phyloP scores from a whole-genome alignment of 257 asterid species.

The Solanum tacnaense region DNA sequence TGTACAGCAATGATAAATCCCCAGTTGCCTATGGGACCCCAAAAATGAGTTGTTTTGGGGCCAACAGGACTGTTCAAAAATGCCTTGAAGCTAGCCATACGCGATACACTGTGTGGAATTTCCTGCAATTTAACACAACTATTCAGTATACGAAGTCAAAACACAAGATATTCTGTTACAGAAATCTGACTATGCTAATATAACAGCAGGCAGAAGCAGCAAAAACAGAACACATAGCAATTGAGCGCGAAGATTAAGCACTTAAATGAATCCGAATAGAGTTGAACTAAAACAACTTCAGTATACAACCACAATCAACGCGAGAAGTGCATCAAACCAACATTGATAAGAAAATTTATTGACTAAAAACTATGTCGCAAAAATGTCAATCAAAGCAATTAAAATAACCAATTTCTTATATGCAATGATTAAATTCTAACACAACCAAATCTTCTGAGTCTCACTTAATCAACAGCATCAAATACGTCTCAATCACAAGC shows the following conservation, averaged over 20 bases:
- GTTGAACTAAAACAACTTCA: not conserved
- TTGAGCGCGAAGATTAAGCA: not conserved
- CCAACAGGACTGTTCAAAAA: constrained; percentile 62
- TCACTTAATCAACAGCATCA: not conserved
- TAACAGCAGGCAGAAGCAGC: not conserved
- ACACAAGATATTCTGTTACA: not conserved
- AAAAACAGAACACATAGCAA: not conserved
- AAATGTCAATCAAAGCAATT: not conserved
- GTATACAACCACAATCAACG: not conserved
- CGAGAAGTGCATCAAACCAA: not conserved
- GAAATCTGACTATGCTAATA: not conserved
- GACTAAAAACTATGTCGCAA: not conserved
- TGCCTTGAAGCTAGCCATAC: constrained; percentile 53
- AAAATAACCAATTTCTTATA: not conserved
- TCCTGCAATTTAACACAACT: not conserved
- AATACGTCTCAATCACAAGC: not conserved
- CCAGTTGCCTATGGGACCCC: constrained; percentile 56
- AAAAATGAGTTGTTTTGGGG: constrained; percentile 23
- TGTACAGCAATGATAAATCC: constrained; percentile 58
- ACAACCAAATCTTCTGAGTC: not conserved
- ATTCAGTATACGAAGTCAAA: not conserved
- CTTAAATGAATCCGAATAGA: not conserved
- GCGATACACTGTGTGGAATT: not conserved
- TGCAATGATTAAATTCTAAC: not conserved
- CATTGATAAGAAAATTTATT: not conserved